Base-by-base conservation (phyloP, 2,329 filamentous ascomycete species). In the Penicillium sp. region DNA sequence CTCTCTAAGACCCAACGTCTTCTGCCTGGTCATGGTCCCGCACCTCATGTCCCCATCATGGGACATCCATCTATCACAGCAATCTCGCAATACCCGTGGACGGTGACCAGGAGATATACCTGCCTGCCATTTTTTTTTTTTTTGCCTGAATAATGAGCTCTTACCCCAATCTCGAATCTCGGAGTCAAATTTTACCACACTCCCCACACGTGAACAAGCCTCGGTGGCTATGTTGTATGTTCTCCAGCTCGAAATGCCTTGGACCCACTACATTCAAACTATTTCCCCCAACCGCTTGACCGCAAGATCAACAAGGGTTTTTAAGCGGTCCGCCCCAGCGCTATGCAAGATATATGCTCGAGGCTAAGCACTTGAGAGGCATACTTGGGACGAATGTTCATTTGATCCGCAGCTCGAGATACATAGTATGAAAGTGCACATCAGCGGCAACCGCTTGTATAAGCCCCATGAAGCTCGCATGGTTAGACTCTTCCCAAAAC, bases 211-310 rank as follows among this genome's bases (percentile, higher is more conserved):
- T 35, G 40, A 42, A 53, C 36, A 48, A 30, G 36, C 37, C 50
- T 43, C 46, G 46, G 30, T 25, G 28, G 22, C 33, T 19, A 44
- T 17, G 33, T 37, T 30, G 45, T 50, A 44, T 17, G 33, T 37
- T 30, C 48, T 50, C 49, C 45, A 51, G 41, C 44, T 52, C 26
- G 36, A 55, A 55, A 48, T 33, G 50, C 19, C 14, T 44, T 44
- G 56, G 63, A 61, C 63, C 63, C 63, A 65, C 63, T 56, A 49
- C 38, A 31, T 36, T 57, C 42, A 43, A 51, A 55, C 41, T 54
- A 57, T 49, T 43, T 50, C 46, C 59, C 63, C 56, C 58, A 64
- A 63, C 59, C 52, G 51, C 58, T 63, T 65, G 63, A 65, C 63
- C 63, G 63, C 60, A 65, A 64, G 49, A 53, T 61, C 43, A 54